Conservation (phyloP, 352 stramenopile genomes). For the Phytopythium cucurbitacearum region DNA sequence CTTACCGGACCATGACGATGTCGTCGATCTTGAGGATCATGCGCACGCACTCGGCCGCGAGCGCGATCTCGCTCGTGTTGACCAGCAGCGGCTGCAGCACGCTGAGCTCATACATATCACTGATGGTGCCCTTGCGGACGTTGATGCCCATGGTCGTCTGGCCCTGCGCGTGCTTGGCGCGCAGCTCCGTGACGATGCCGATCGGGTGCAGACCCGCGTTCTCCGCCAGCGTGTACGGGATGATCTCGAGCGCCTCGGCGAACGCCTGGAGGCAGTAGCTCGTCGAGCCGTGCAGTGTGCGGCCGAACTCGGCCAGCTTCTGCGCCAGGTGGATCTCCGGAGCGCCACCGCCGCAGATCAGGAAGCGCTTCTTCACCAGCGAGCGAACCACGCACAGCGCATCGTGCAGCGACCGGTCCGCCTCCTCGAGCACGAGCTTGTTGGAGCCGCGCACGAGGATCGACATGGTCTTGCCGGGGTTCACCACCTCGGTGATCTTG, state of each 20-base stretch:
- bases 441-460: slow-evolving; percentile 98
- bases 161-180: slow-evolving; percentile 92
- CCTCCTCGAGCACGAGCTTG: slow-evolving; percentile 98
- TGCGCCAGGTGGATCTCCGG: slow-evolving; percentile 96
- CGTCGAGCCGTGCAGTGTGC: slow-evolving; percentile 92
- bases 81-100: slow-evolving; percentile 99
- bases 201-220: slow-evolving; percentile 99
- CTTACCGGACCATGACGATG: slow-evolving; percentile 95
- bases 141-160: slow-evolving; percentile 94
- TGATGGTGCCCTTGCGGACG: slow-evolving; percentile 94
- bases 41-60: slow-evolving; percentile 98
- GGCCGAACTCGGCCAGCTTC: slow-evolving; percentile 90
- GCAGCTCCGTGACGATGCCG: slow-evolving; percentile 96
- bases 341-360: slow-evolving; percentile 97
- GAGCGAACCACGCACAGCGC: slow-evolving; percentile 97
- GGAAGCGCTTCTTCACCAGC: slow-evolving; percentile 98
- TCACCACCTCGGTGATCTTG: slow-evolving; percentile 97
- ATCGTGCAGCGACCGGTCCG: slow-evolving; percentile 98
- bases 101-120: slow-evolving; percentile 98
- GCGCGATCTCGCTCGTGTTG: slow-evolving; percentile 95
- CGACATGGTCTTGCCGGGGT: slow-evolving; percentile 95
- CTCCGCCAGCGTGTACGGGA: slow-evolving; percentile 99
- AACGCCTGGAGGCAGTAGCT: slow-evolving; percentile 98
- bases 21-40: slow-evolving; percentile 99
- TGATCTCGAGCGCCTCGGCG: slow-evolving; percentile 96